Evolutionary conservation across 192 early-diverging fungal genomes (phyloP).

Genomic region (Gamsiella multidivaricata): DNA sequence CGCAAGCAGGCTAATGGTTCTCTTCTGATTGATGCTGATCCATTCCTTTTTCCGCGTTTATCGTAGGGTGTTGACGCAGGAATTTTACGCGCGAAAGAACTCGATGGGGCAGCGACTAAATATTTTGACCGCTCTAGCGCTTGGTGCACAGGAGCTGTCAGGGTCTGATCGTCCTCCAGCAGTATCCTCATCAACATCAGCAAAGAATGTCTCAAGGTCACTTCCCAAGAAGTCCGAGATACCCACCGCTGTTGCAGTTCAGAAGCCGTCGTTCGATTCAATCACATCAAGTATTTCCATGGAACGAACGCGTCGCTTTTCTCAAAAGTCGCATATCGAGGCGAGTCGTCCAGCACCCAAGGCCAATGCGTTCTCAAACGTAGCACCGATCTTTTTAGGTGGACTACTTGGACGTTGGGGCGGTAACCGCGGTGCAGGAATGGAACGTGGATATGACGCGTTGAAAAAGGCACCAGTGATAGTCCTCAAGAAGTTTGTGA

Average conservation of each 20-base stretch:
- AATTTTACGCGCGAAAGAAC: slow-evolving; percentile 42
- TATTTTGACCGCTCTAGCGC: slow-evolving; percentile 31
- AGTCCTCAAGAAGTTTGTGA: slow-evolving; percentile 41
- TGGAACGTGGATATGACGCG: slow-evolving; percentile 39
- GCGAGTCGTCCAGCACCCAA: slow-evolving; percentile 37
- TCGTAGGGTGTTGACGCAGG: slow-evolving; percentile 26
- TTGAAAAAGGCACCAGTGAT: slow-evolving; percentile 37
- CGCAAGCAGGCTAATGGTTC: neutral
- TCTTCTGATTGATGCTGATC: neutral
- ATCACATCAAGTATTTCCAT: slow-evolving; percentile 27
- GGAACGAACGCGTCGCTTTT: slow-evolving; percentile 30
- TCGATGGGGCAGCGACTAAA: slow-evolving; percentile 38
- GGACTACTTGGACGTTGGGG: slow-evolving; percentile 51
- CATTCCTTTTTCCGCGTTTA: neutral
- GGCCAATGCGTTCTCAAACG: slow-evolving; percentile 43
- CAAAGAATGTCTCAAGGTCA: neutral
- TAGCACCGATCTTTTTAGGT: slow-evolving; percentile 35
- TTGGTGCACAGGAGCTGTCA: slow-evolving; percentile 33
- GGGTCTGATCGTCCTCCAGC: slow-evolving; percentile 15
- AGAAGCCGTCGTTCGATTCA: slow-evolving; percentile 15
- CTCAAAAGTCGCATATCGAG: slow-evolving; percentile 40
- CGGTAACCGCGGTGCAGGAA: slow-evolving; percentile 47
- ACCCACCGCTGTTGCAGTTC: neutral
- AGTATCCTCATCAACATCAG: neutral
- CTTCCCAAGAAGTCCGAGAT: neutral